A percentile compares a stretch with the other conserved stretches of the same genome.
These are phyloP conservation scores for Emergomyces orientalis DNA, from an alignment of 2,329 filamentous ascomycete genomes.

Conservation along the genomic window DNA sequence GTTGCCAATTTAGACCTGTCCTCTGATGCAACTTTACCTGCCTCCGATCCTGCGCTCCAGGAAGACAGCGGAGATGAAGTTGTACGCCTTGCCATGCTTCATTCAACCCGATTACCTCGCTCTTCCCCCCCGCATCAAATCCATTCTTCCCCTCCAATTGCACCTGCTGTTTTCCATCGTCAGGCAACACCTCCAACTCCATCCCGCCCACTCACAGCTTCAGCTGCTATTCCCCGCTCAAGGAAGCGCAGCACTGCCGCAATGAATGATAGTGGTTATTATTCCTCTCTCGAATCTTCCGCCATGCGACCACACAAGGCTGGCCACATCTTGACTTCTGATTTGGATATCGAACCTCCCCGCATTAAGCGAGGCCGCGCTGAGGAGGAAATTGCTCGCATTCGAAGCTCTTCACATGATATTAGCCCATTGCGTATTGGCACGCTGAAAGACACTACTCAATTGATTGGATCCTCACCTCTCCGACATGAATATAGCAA, in stretches of 20 bases:
- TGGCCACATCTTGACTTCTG: conserved; percentile 60
- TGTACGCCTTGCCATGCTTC: conserved; percentile 20
- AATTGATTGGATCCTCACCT: conserved; percentile 55
- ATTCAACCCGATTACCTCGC: conserved; percentile 24
- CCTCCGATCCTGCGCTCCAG: conserved; percentile 55
- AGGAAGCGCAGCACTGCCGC: conserved; percentile 69
- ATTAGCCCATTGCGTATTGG: conserved; percentile 58
- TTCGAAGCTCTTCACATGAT: conserved; percentile 85
- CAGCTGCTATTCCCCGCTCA: conserved; percentile 54
- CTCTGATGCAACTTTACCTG: conserved; percentile 67
- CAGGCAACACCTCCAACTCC: conserved; percentile 67
- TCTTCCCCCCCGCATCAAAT: conserved; percentile 50
- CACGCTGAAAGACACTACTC: conserved; percentile 25
- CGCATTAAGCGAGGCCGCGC: conserved; percentile 80
- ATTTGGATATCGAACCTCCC: conserved; percentile 62
- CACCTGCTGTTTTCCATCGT: conserved; percentile 46
- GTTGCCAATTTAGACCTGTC: conserved; percentile 48
- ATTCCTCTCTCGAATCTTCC: conserved; percentile 90
- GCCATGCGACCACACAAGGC: conserved; percentile 62
- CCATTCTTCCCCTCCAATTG: conserved; percentile 82
- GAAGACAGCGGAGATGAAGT: conserved; percentile 44
- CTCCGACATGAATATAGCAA: conserved; percentile 48
- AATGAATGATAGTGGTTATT: conserved; percentile 92
- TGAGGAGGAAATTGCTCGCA: conserved; percentile 88
- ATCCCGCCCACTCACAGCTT: conserved; percentile 49